Percentiles rank a stretch among this genome's conserved stretches.
These are phyloP conservation scores for Pythium dissimile DNA, from an alignment of 352 stramenopile genomes.

Conservation along the genomic window DNA sequence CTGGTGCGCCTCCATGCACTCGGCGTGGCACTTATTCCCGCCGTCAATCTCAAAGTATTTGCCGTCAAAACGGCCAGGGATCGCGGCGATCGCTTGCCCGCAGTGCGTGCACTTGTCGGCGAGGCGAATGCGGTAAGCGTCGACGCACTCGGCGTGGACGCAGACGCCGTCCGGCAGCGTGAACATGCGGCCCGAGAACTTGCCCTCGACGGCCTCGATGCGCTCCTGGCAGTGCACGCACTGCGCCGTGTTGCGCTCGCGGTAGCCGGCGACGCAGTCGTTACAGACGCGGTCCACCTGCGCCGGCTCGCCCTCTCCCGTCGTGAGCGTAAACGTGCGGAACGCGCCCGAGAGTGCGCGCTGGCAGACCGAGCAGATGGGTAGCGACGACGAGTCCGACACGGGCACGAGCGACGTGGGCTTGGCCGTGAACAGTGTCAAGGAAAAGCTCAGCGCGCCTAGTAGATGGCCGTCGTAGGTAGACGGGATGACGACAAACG, in stretches of 20 bases:
- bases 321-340: slow-evolving; percentile 30
- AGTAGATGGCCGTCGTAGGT: slow-evolving; percentile 29
- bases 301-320: not conserved
- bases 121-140: slow-evolving; percentile 79
- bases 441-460: slow-evolving; percentile 13
- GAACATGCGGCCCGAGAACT: slow-evolving; percentile 80
- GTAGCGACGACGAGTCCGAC: slow-evolving; percentile 30
- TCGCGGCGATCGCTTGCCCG: slow-evolving; percentile 69
- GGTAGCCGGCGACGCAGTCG: slow-evolving; percentile 70
- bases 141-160: slow-evolving; percentile 82
- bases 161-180: slow-evolving; percentile 70
- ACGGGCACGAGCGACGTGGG: slow-evolving; percentile 29
- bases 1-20: slow-evolving; percentile 82
- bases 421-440: slow-evolving; percentile 29
- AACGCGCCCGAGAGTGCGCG: slow-evolving; percentile 29
- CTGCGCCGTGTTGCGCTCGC: slow-evolving; percentile 67
- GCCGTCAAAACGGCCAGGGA: slow-evolving; percentile 70
- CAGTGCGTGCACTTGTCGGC: slow-evolving; percentile 82
- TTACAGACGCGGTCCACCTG: slow-evolving; percentile 80
- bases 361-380: slow-evolving; percentile 35
- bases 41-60: slow-evolving; percentile 77
- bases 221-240: slow-evolving; percentile 73
- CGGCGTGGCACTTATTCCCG: slow-evolving; percentile 66
- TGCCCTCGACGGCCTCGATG: slow-evolving; percentile 69
- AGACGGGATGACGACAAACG: slow-evolving; percentile 32